Base-by-base conservation (phyloP, 257 asterid genomes). In the Marsdenia floribunda region DNA sequence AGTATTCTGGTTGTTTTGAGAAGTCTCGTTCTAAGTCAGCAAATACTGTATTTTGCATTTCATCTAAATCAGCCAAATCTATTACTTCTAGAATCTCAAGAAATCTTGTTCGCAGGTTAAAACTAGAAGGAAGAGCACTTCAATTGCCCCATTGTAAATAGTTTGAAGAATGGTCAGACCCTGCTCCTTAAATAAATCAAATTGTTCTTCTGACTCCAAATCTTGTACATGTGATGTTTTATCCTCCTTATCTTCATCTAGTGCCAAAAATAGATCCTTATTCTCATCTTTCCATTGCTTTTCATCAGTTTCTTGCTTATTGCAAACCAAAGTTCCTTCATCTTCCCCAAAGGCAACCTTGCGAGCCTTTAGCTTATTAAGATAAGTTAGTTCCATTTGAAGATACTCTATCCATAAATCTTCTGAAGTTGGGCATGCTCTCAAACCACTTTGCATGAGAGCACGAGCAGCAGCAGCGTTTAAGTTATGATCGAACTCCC, bases 381-480 rank as follows among this genome's bases (percentile, higher is more conserved):
- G 89, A 85, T 89, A 89, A 6, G 97, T 92, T 76, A 95, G 94
- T 75, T 95, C 99, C 99, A 95, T 90, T 1, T 96, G 96, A 46
- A 95, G 93, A 78, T 92, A 95, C 80, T 95, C 99, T 40, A 95
- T 86, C 98, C 98, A 92, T 24, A 95, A 80, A 79, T 92, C 98
- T 85, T 95, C 96, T 38, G 97, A 90, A 75, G 84, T 66, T 12
- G 99, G 90, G 79, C 99, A 95, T 26, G 89, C 90, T 87, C 98
- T 87, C 93, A 95, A 85, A 59, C 99, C 99, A 61, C 87, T 87
- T 82, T 87, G 96, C 98, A 95, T 95, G 7, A 92, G 87, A 77
- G 97, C 89, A 61, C 99, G 95, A 21, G 97, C 96, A 74, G 99
- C 90, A 54, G 85, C 87, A 80, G 83, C 96, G 75, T 95, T 95